Base-by-base conservation (phyloP, 768 basidiomycete genomes). In the Suillus bovinus region DNA sequence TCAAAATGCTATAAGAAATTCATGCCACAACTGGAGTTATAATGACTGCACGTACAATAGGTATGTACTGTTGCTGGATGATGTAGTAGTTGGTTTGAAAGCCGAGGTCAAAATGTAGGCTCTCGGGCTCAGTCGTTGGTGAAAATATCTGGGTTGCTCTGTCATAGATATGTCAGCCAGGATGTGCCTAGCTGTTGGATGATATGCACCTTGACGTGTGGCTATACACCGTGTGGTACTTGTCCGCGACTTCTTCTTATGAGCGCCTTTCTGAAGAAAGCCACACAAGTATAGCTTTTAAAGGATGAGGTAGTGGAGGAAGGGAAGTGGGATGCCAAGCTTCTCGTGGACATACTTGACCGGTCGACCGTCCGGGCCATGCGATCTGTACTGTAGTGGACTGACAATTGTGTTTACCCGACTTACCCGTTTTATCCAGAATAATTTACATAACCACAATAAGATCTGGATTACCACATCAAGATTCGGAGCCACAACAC, bases 401-500 rank as follows among this genome's bases (percentile, higher is more conserved):
- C 34, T 50, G 59, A 55, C 46, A 71, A 74, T 72, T 71, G 72
- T 74, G 63, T 66, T 62, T 58, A 55, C 38, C 27, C 42, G 42
- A 46, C 52, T 60, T 66, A n/a, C 61, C 64, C 39, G 53, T 63
- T 75, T 71, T 69, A 58, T 68, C 65, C 46, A 61, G 16, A 38
- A 57, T 34, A 38, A 17, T 39, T 56, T 56, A 56, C 55, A 27
- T 56, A 56, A 56, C 55, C 63, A 74, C 72, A 73, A 73, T 74
- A 74, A 68, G 64, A 61, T 31, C 31, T 14, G 3, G 44, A 53
- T 56, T 56, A 27, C 55, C 27, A 56, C 55, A 56, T 56, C 29
- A 8, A 34, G 33, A 13, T 44, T 44, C 34, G 34, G 42, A 44
- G 42, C n/a, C 42, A 34, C n/a, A 50, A 31, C 14, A 6, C 38